Base-by-base conservation (phyloP, 2,329 filamentous ascomycete species). In the Metarhizium guizhouense region DNA sequence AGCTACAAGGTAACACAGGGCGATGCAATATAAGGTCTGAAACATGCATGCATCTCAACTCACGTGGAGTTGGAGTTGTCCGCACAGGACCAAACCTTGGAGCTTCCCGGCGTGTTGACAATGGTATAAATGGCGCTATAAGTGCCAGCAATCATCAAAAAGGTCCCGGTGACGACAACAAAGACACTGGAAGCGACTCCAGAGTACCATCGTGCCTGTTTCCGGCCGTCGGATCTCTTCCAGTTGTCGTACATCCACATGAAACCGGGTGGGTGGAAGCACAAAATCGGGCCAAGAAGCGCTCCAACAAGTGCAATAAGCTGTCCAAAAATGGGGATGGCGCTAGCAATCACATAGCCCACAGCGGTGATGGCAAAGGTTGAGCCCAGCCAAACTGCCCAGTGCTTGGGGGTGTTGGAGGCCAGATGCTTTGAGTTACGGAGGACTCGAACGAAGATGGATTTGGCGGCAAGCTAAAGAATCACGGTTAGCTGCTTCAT, bases 21-120 rank as follows among this genome's bases (percentile, higher is more conserved):
- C 32, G 8, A 8, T 11, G 6, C 10, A 34, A 34, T 34, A 34
- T 34, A 11, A 34, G 32, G 32, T 34, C 32, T 34, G 32, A 34
- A 11, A 34, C 32, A 34, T 34, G 32, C 32, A 34, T 34, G 6
- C 32, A 11, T 34, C 32, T 34, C 10, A 97, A 79, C 69, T 97
- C 97, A 43, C 6, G 40, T 43, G 3, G 62, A 64, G 55, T 64
- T 60, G 5, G 71, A 74, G 60, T 75, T 75, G 54, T 75, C 71
- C 0, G 67, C 68, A 55, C 71, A 75, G 0, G 71, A 70, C 64
- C 70, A 74, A 0, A 70, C 70, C 3, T 62, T 60, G 25, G 70
- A 69, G 0, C 70, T 70, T 6, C 67, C 68, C 8, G 61, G 61
- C 25, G 55, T 58, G 3, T 69, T 61, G 1, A 55, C 47, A 54